Evolutionary conservation across 441 rosid genomes (phyloP).

Genomic region (Rhodomyrtus psidioides): DNA sequence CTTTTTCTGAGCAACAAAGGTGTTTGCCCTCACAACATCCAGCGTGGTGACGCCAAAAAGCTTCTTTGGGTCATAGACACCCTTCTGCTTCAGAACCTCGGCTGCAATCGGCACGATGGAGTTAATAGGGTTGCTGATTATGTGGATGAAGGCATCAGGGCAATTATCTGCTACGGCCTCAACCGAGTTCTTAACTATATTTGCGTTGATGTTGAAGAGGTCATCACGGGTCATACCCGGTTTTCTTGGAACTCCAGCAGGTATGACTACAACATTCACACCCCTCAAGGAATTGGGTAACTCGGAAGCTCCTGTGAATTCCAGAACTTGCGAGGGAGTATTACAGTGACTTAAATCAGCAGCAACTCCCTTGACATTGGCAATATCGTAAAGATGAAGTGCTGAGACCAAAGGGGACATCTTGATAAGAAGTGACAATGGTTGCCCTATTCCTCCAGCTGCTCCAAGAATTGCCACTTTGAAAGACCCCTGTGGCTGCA

Average conservation of each 20-base stretch:
- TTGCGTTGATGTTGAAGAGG: slow-evolving; percentile 91
- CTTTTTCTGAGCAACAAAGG: slow-evolving; percentile 87
- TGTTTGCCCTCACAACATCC: slow-evolving; percentile 94
- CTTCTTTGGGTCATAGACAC: slow-evolving; percentile 87
- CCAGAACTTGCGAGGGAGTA: slow-evolving; percentile 82
- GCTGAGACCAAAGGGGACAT: slow-evolving; percentile 89
- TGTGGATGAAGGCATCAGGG: slow-evolving; percentile 86
- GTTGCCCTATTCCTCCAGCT: slow-evolving; percentile 96
- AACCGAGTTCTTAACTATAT: slow-evolving; percentile 63
- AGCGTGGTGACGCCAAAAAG: slow-evolving; percentile 90
- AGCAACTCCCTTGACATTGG: slow-evolving; percentile 94
- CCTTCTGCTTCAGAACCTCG: slow-evolving; percentile 82
- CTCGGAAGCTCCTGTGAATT: slow-evolving; percentile 82
- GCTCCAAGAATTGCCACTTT: slow-evolving; percentile 97
- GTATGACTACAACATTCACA: slow-evolving; percentile 80
- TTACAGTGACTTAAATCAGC: slow-evolving; percentile 98
- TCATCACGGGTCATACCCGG: slow-evolving; percentile 99
- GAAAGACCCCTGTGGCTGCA: slow-evolving; percentile 64
- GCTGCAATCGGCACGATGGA: slow-evolving; percentile 97
- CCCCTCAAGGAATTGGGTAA: slow-evolving; percentile 65
- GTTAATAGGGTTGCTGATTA: slow-evolving; percentile 96
- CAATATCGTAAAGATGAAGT: slow-evolving; percentile 86
- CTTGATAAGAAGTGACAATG: slow-evolving; percentile 77
- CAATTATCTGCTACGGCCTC: slow-evolving; percentile 93
- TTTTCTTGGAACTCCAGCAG: slow-evolving; percentile 98